phyloP scores from a whole-genome alignment of 495 filamentous ascomycete species.

The Tuber melanosporum region DNA sequence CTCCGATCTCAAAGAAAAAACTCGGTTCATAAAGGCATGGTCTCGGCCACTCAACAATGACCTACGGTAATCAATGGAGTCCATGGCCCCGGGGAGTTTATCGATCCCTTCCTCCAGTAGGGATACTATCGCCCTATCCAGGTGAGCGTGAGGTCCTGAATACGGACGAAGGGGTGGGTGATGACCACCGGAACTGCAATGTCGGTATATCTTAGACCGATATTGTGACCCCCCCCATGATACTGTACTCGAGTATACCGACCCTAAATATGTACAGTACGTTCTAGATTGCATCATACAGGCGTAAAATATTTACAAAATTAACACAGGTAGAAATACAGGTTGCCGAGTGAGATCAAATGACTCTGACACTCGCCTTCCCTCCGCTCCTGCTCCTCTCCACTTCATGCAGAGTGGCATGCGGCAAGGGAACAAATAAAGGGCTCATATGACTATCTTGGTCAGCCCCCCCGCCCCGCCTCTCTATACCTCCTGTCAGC shows the following conservation, averaged over 20 bases:
- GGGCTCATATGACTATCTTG: background rate
- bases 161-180: background rate
- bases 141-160: too few relatives aligned
- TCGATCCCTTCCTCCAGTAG: too few relatives aligned
- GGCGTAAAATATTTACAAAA: constrained; percentile 2
- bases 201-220: background rate
- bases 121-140: too few relatives aligned
- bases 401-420: background rate
- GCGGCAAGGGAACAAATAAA: background rate
- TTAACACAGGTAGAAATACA: background rate
- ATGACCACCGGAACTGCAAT: background rate
- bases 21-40: too few relatives aligned
- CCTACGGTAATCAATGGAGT: too few relatives aligned
- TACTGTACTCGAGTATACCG: background rate
- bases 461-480: background rate
- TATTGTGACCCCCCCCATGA: background rate
- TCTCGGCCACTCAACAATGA: too few relatives aligned
- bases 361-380: background rate
- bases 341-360: background rate
- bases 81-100: too few relatives aligned
- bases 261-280: background rate
- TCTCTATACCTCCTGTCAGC: background rate
- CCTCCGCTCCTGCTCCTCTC: background rate
- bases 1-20: too few relatives aligned
- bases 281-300: background rate